Evolutionary conservation across 495 filamentous ascomycete genomes (phyloP).

Genomic region (Penicillium bialowiezense): DNA sequence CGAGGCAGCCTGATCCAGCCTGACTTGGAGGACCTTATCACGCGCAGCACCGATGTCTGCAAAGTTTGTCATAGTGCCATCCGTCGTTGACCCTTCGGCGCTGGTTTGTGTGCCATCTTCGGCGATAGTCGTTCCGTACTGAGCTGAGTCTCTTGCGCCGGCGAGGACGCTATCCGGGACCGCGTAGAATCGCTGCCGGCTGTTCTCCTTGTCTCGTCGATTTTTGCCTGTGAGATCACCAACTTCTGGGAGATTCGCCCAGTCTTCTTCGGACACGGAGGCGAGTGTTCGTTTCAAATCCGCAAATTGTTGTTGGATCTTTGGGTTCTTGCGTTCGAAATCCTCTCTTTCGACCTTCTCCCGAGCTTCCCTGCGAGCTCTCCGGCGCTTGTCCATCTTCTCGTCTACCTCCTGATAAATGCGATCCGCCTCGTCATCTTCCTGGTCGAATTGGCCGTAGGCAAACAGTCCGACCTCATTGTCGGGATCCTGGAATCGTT

Average conservation of each 20-base stretch:
- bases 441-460: constrained; percentile 88
- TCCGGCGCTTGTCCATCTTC: constrained; percentile 87
- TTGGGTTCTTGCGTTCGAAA: constrained; percentile 94
- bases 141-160: constrained; percentile 70
- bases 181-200: constrained; percentile 86
- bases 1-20: constrained; percentile 83
- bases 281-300: constrained; percentile 89
- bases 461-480: constrained; percentile 96
- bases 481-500: constrained; percentile 91
- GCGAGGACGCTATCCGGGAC: constrained; percentile 96
- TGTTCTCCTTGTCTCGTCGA: constrained; percentile 75
- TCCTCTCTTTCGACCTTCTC: constrained; percentile 88
- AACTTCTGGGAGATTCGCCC: constrained; percentile 92
- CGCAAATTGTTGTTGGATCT: constrained; percentile 98
- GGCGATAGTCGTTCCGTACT: constrained; percentile 80
- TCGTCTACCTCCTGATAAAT: constrained; percentile 96
- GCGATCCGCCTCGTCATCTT: constrained; percentile 94
- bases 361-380: constrained; percentile 90
- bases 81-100: constrained; percentile 49
- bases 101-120: constrained; percentile 65
- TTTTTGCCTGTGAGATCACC: constrained; percentile 96
- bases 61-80: constrained; percentile 95
- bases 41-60: constrained; percentile 95
- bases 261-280: constrained; percentile 90
- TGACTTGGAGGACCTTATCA: constrained; percentile 88